phyloP scores from a whole-genome alignment of 371 early-diverging fungal genomes.

The Rhizopus arrhizus region DNA sequence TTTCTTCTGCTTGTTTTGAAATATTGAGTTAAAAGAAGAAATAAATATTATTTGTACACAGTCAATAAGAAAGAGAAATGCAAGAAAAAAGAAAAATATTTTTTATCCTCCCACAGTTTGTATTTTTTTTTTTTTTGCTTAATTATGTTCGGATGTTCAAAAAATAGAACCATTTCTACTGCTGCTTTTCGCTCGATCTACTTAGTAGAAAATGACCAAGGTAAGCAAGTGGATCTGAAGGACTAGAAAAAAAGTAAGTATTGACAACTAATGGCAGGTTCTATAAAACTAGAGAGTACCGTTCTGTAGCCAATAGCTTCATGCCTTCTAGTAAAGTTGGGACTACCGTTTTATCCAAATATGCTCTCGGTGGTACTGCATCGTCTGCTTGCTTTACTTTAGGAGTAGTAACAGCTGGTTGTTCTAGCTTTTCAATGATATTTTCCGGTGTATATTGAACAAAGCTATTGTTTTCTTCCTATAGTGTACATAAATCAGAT shows the following conservation, averaged over 20 bases:
- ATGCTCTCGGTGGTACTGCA: conserved; percentile 52
- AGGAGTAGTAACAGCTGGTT: neutral
- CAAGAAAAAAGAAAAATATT: conserved; percentile 1
- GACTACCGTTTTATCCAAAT: conserved; percentile 63
- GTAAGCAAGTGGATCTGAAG: conserved; percentile 48
- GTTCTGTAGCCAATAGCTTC: conserved; percentile 59
- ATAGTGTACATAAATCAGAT: neutral
- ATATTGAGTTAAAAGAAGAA: conserved; percentile 8
- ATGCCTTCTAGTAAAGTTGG: conserved; percentile 69
- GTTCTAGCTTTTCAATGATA: too few relatives aligned
- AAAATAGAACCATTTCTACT: neutral
- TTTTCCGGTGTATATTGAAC: conserved; percentile 1
- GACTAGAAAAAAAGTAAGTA: conserved; percentile 25
- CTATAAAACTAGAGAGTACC: conserved; percentile 40
- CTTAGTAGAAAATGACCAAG: conserved; percentile 46
- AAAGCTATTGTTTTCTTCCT: neutral
- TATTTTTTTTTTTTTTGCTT: neutral
- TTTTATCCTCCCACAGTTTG: conserved; percentile 1
- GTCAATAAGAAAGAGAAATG: neutral
- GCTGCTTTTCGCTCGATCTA: conserved; percentile 25
- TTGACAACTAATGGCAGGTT: neutral
- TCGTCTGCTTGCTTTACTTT: conserved; percentile 11
- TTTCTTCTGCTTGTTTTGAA: neutral
- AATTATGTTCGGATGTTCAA: conserved; percentile 3
- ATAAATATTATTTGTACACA: neutral